A percentile compares a stretch with the other conserved stretches of the same genome.
These are phyloP conservation scores for Eutypella sp. DNA, from an alignment of 2,329 filamentous ascomycete species.

Conservation along the genomic window DNA sequence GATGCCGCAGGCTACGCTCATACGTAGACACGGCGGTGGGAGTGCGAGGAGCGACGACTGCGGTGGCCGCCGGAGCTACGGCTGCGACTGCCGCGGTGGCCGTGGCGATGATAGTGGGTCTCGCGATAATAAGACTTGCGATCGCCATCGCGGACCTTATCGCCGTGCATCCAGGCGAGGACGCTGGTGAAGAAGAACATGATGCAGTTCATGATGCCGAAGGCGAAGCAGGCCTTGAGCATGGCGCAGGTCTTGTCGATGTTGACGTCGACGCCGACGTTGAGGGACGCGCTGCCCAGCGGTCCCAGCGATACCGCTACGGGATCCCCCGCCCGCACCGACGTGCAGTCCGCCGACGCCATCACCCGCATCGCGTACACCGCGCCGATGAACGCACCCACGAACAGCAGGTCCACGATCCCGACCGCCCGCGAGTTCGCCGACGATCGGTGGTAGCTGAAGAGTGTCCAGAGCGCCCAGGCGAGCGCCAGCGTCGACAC, in stretches of 20 bases:
- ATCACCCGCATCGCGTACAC: conserved; percentile 58
- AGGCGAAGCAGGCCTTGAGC: conserved; percentile 85
- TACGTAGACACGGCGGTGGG: conserved; percentile 48
- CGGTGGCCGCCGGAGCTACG: conserved; percentile 27
- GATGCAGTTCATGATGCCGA: conserved; percentile 82
- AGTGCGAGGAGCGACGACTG: conserved; percentile 37
- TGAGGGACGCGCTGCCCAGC: conserved; percentile 51
- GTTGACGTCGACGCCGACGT: conserved; percentile 43
- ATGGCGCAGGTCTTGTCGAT: conserved; percentile 79
- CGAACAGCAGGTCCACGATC: conserved; percentile 55
- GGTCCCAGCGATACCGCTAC: conserved; percentile 58
- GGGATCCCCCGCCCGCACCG: conserved; percentile 42
- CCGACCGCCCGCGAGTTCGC: conserved; percentile 57
- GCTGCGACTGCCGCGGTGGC: conserved; percentile 35
- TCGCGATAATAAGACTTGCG: conserved; percentile 37
- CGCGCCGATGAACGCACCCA: conserved; percentile 59
- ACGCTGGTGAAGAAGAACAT: conserved; percentile 76
- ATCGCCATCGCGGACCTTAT: conserved; percentile 32
- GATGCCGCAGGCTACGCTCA: no score
- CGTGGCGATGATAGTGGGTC: conserved; percentile 42
- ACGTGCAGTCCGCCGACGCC: conserved; percentile 60
- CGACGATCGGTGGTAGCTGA: conserved; percentile 60
- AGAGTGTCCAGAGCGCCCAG: conserved; percentile 61
- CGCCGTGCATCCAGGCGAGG: conserved; percentile 59
- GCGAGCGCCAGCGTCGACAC: conserved; percentile 57